phyloP scores from a whole-genome alignment of 495 filamentous ascomycete species.

The Xylaria acuta region DNA sequence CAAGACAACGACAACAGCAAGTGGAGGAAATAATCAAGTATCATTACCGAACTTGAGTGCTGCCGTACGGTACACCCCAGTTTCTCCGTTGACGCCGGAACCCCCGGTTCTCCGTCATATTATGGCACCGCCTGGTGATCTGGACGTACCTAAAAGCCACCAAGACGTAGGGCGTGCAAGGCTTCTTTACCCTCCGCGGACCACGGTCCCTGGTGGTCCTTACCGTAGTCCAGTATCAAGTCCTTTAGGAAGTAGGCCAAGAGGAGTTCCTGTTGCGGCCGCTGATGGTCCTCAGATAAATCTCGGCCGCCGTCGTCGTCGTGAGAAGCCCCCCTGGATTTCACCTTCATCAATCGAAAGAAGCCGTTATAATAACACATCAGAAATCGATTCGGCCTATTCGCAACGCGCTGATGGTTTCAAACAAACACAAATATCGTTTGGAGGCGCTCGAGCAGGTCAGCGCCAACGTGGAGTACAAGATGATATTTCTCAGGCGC shows the following conservation, averaged over 20 bases:
- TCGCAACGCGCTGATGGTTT: slow-evolving; percentile 17
- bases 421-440: slow-evolving; percentile 37
- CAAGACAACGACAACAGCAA: slow-evolving; percentile 31
- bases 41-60: neutral
- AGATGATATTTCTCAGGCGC: neutral
- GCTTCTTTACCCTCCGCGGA: neutral
- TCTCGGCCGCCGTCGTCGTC: slow-evolving; percentile 20
- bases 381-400: neutral
- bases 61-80: slow-evolving; percentile 8
- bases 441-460: slow-evolving; percentile 10
- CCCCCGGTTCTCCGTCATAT: slow-evolving; percentile 37
- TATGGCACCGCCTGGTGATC: slow-evolving; percentile 37
- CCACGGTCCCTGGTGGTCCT: slow-evolving; percentile 32
- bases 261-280: neutral
- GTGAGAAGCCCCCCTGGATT: slow-evolving; percentile 31
- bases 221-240: slow-evolving; percentile 39
- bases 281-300: slow-evolving; percentile 1
- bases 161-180: slow-evolving; percentile 10
- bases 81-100: slow-evolving; percentile 30
- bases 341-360: slow-evolving; percentile 35
- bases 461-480: neutral
- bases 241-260: slow-evolving; percentile 7
- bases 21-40: slow-evolving; percentile 8
- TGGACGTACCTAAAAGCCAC: slow-evolving; percentile 36
- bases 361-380: neutral